Percentiles rank a stretch among this genome's conserved stretches.
These are phyloP conservation scores for Trichoderma citrinoviride DNA, from an alignment of 2,329 filamentous ascomycete genomes.

Conservation along the genomic window DNA sequence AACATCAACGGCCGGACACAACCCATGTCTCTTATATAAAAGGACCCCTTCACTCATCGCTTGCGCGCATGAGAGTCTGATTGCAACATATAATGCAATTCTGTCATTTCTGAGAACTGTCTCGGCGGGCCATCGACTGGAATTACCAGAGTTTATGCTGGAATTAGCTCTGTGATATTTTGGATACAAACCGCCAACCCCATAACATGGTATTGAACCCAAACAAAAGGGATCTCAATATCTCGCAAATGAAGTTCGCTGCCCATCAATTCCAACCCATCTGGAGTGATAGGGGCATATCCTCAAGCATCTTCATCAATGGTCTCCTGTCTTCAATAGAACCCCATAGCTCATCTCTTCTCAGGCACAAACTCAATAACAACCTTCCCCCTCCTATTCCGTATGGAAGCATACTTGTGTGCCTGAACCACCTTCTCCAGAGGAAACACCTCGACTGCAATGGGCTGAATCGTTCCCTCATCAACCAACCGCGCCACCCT, in stretches of 20 bases:
- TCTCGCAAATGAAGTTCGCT: too few species aligned
- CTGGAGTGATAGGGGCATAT: too few species aligned
- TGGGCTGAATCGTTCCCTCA: slow-evolving; percentile 24
- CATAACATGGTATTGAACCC: too few species aligned
- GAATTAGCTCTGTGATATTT: too few species aligned
- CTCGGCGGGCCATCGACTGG: not conserved
- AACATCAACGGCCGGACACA: too few species aligned
- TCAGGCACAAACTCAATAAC: slow-evolving; percentile 30
- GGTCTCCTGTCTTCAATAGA: not conserved
- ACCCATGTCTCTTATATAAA: not conserved
- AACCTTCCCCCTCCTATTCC: slow-evolving; percentile 29
- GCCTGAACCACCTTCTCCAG: slow-evolving; percentile 29
- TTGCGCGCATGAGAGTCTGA: too few species aligned
- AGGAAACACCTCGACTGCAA: slow-evolving; percentile 28
- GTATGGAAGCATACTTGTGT: slow-evolving; percentile 28
- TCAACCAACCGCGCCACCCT: slow-evolving; percentile 28
- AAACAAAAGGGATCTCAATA: too few species aligned
- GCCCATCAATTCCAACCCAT: too few species aligned
- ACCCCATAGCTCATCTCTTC: not conserved
- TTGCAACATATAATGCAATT: too few species aligned
- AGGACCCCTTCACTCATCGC: not conserved
- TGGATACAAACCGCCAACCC: too few species aligned
- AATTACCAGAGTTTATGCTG: too few species aligned
- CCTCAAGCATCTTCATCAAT: too few species aligned
- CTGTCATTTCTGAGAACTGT: not conserved